Evolutionary conservation across 306 rosid genomes (phyloP).

Genomic region (Acmispon strigosus): DNA sequence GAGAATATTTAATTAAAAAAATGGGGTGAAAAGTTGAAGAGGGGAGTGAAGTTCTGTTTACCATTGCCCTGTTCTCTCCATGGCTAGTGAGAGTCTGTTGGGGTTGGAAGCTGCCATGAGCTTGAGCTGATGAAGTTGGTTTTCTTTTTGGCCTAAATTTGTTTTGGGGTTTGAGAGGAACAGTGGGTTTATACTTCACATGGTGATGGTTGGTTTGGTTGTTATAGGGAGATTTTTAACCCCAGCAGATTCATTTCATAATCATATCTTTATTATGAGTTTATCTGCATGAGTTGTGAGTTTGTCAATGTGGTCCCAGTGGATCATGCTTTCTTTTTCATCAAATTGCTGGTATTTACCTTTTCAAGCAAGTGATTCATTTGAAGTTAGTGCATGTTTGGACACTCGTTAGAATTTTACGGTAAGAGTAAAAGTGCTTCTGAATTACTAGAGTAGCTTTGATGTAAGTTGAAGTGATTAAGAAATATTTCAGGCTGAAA

Average conservation of each 20-base stretch:
- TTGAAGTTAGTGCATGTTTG: too few relatives aligned
- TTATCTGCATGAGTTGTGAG: not conserved
- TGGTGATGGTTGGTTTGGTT: not conserved
- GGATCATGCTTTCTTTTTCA: not conserved
- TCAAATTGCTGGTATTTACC: not conserved
- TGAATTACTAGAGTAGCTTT: too few relatives aligned
- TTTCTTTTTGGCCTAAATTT: not conserved
- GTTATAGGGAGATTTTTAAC: conserved; percentile 17
- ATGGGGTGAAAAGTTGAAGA: not conserved
- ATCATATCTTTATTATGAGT: not conserved
- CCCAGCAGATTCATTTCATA: not conserved
- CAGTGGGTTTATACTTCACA: not conserved
- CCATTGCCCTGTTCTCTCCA: conserved; percentile 97
- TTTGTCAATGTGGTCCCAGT: conserved; percentile 23
- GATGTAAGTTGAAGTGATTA: too few relatives aligned
- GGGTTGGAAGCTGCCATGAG: conserved; percentile 47
- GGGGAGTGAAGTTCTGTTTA: conserved; percentile 10
- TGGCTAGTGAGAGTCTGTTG: conserved; percentile 54
- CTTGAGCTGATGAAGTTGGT: not conserved
- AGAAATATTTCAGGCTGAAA: too few relatives aligned
- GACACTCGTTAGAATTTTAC: too few relatives aligned
- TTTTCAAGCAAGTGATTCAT: too few relatives aligned
- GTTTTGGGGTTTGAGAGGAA: conserved; percentile 19
- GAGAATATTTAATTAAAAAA: not conserved
- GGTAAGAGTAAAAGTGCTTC: too few relatives aligned